These are phyloP conservation scores for Zygosaccharomyces rouxii DNA, from an alignment of 805 yeast species.

Conservation along the genomic window DNA sequence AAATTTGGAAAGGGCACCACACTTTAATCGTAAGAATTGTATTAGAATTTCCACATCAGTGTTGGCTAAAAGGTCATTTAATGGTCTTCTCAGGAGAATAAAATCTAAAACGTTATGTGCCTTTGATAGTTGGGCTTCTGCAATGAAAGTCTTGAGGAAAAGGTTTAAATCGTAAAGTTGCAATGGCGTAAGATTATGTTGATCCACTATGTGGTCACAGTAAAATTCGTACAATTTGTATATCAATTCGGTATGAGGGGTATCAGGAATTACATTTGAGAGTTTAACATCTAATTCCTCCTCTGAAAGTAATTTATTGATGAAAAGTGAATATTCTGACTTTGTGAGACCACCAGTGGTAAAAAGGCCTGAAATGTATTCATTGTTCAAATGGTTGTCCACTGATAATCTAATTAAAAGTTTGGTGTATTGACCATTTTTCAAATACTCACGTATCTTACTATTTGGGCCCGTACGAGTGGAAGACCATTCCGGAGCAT, in stretches of 20 bases:
- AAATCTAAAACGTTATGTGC: constrained; percentile 22
- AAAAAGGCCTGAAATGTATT: constrained; percentile 8
- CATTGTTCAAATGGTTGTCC: constrained; percentile 10
- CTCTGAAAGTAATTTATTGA: constrained; percentile 13
- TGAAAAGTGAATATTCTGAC: constrained; percentile 13
- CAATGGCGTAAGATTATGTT: constrained; percentile 9
- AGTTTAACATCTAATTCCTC: constrained; percentile 5
- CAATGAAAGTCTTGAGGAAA: constrained; percentile 16
- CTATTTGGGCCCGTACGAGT: background rate
- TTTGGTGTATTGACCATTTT: constrained; percentile 10
- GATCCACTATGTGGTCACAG: constrained; percentile 6
- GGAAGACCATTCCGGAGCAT: background rate
- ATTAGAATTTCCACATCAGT: constrained; percentile 18
- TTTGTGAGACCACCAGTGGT: constrained; percentile 7
- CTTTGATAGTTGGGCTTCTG: constrained; percentile 20
- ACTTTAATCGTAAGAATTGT: constrained; percentile 24
- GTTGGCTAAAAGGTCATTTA: constrained; percentile 7
- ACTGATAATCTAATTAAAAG: constrained; percentile 13
- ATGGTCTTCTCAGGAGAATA: constrained; percentile 14
- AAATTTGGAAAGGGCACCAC: constrained; percentile 26
- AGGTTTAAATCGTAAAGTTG: constrained; percentile 19
- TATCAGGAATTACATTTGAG: constrained; percentile 14
- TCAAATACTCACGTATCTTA: constrained; percentile 10
- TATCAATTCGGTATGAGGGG: constrained; percentile 13
- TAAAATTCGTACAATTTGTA: constrained; percentile 16